Evolutionary conservation across 345 rosid genomes (phyloP).

Genomic region (Anastatica hierochuntica): DNA sequence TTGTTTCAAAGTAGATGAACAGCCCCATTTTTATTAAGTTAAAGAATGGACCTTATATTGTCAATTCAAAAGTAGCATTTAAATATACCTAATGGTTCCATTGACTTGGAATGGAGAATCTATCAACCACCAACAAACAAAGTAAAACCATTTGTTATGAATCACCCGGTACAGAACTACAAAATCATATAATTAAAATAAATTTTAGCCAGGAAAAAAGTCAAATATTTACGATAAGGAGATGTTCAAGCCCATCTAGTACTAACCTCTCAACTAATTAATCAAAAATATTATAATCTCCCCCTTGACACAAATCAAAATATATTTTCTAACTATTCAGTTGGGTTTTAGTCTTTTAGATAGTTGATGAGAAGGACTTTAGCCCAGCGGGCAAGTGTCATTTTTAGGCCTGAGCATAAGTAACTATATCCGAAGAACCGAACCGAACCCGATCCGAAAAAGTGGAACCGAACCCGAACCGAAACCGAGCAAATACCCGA

Average conservation of each 20-base stretch:
- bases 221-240: neutral
- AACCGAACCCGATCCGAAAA: too few relatives aligned
- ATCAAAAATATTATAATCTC: neutral
- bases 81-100: conserved; percentile 1
- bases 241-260: conserved; percentile 1
- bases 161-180: neutral
- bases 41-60: neutral
- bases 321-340: too few relatives aligned
- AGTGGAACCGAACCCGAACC: too few relatives aligned
- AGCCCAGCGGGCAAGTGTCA: too few relatives aligned
- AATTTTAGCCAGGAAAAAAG: neutral
- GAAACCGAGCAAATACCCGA: too few relatives aligned
- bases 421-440: too few relatives aligned
- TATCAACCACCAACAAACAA: neutral
- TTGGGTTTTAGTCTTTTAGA: too few relatives aligned
- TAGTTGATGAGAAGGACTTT: too few relatives aligned
- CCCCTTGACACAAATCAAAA: too few relatives aligned
- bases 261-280: conserved; percentile 5
- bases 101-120: conserved; percentile 10
- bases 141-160: neutral
- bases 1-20: conserved; percentile 5
- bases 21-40: neutral
- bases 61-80: neutral
- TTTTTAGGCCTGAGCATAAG: too few relatives aligned
- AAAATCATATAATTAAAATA: neutral